A percentile compares a stretch with the other conserved stretches of the same genome.
These are phyloP conservation scores for Candida sp. DNA, from an alignment of 1,139 yeast genomes.

Conservation along the genomic window DNA sequence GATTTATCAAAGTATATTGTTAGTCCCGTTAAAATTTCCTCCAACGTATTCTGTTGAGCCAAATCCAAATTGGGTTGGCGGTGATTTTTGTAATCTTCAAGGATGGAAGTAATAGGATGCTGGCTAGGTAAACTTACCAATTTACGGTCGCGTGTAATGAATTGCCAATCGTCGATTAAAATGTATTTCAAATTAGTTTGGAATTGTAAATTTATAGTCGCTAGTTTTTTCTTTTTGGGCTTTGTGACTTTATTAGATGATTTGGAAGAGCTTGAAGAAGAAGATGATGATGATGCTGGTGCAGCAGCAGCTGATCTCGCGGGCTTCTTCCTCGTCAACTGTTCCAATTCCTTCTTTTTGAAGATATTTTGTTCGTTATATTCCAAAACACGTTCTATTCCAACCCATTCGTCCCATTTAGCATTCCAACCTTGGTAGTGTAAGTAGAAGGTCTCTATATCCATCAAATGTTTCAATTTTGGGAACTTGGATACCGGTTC, in stretches of 20 bases:
- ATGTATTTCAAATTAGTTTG: constrained; percentile 64
- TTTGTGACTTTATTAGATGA: background rate
- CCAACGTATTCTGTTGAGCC: constrained; percentile 49
- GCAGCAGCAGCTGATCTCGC: constrained; percentile 6
- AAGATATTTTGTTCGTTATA: constrained; percentile 65
- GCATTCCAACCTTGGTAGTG: constrained; percentile 97
- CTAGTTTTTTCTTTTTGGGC: constrained; percentile 7
- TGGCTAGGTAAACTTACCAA: constrained; percentile 60
- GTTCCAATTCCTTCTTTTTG: constrained; percentile 67
- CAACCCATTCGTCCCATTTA: constrained; percentile 98
- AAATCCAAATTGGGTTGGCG: constrained; percentile 8
- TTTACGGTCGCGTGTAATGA: constrained; percentile 74
- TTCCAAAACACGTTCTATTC: constrained; percentile 62
- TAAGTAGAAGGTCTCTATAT: constrained; percentile 54
- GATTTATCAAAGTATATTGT: constrained; percentile 75
- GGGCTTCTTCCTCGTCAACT: constrained; percentile 21
- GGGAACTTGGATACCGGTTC: constrained; percentile 36
- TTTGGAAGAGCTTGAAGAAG: background rate
- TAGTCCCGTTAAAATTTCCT: constrained; percentile 70
- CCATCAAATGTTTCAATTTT: constrained; percentile 23
- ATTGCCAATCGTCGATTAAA: constrained; percentile 93
- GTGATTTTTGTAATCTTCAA: constrained; percentile 36
- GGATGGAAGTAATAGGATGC: constrained; percentile 48
- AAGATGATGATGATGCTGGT: background rate
- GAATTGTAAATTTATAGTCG: constrained; percentile 12